Conservation (phyloP, 805 yeast species). For the Teunomyces aglyptinius region DNA sequence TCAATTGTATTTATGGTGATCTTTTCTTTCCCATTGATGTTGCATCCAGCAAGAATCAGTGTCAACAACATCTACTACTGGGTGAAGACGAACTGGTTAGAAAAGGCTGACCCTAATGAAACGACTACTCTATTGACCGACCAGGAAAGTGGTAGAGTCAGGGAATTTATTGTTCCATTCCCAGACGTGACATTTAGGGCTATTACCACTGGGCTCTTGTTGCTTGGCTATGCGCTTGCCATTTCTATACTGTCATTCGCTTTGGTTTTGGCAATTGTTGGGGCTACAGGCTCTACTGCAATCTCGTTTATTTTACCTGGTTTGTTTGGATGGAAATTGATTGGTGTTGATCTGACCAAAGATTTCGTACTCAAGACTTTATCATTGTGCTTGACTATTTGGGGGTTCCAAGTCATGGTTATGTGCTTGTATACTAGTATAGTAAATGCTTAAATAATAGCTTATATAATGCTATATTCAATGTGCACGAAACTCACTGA, state of each 20-base stretch:
- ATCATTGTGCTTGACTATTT: conserved; percentile 56
- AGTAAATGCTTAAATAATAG: conserved; percentile 1
- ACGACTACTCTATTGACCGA: conserved; percentile 12
- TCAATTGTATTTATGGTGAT: conserved; percentile 79
- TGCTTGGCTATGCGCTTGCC: conserved; percentile 62
- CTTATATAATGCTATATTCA: background rate
- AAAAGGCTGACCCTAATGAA: conserved; percentile 6
- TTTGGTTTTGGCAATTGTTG: conserved; percentile 79
- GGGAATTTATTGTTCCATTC: conserved; percentile 23
- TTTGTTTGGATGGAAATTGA: conserved; percentile 71
- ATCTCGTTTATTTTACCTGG: conserved; percentile 92
- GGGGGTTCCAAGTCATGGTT: conserved; percentile 72
- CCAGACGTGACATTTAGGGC: conserved; percentile 22
- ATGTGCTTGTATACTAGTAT: conserved; percentile 47
- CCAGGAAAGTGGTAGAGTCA: conserved; percentile 5
- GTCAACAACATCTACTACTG: conserved; percentile 67
- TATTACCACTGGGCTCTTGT: conserved; percentile 36
- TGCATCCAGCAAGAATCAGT: conserved; percentile 87
- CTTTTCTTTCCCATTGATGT: conserved; percentile 84
- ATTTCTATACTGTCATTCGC: conserved; percentile 70
- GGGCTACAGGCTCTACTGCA: conserved; percentile 91
- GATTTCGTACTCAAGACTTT: conserved; percentile 37
- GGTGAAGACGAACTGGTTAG: conserved; percentile 20
- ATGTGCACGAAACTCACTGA: background rate
- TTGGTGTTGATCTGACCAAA: conserved; percentile 45